Evolutionary conservation across 2,329 filamentous ascomycete genomes (phyloP).

Genomic region (Aspergillus eucalypticola): DNA sequence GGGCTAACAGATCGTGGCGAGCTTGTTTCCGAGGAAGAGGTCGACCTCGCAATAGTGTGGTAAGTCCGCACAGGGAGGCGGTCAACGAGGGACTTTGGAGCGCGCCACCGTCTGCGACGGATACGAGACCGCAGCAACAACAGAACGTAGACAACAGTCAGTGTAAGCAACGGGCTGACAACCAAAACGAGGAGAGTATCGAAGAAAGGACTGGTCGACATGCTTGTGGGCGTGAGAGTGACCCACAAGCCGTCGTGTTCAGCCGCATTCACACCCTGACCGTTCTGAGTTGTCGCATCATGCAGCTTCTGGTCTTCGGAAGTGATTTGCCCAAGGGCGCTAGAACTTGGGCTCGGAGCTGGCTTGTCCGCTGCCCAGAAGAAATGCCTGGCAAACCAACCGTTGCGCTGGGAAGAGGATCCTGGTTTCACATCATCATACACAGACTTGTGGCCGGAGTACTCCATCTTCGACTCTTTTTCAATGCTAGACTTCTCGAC

Average conservation of each 20-base stretch:
- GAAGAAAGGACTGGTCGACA: constrained; percentile 88
- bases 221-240: constrained; percentile 86
- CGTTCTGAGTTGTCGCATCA: constrained; percentile 14
- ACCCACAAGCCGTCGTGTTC: constrained; percentile 85
- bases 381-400: constrained; percentile 41
- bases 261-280: constrained; percentile 40
- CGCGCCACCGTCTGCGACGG: constrained; percentile 85
- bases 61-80: constrained; percentile 94
- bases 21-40: constrained; percentile 60
- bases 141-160: constrained; percentile 89
- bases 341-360: constrained; percentile 16
- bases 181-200: constrained; percentile 97
- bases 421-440: constrained; percentile 14
- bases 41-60: constrained; percentile 67
- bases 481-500: constrained; percentile 36
- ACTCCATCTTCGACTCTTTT: constrained; percentile 3
- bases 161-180: constrained; percentile 85
- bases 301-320: constrained; percentile 21
- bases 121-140: constrained; percentile 86
- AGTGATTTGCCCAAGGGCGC: constrained; percentile 9
- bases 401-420: constrained; percentile 18
- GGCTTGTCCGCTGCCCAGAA: constrained; percentile 28
- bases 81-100: constrained; percentile 95
- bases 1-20: constrained; percentile 64
- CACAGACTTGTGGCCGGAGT: constrained; percentile 4